These are phyloP conservation scores for Martiniozyma asiatica DNA, from an alignment of 1,139 yeast species.

Conservation along the genomic window DNA sequence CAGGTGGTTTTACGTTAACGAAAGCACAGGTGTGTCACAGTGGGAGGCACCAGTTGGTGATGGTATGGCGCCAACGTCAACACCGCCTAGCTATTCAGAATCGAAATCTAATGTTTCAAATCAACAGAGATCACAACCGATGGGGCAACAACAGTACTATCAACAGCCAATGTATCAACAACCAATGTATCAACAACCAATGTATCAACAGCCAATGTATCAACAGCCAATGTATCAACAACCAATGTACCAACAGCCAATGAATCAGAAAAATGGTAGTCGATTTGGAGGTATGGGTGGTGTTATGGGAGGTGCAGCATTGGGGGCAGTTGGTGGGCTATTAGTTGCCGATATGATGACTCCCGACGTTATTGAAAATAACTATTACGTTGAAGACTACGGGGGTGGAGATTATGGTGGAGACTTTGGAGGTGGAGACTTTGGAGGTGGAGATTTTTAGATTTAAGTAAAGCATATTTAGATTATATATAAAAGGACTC, in stretches of 20 bases:
- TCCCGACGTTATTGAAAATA: constrained; percentile 6
- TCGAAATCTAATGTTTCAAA: no score
- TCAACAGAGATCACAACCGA: constrained; percentile 9
- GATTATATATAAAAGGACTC: background rate
- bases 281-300: constrained; percentile 19
- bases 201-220: constrained; percentile 5
- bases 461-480: constrained; percentile 3
- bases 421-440: constrained; percentile 15
- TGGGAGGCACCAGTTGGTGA: constrained; percentile 75
- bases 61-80: constrained; percentile 22
- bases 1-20: constrained; percentile 60
- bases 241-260: constrained; percentile 12
- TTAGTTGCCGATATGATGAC: constrained; percentile 12
- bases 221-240: constrained; percentile 10
- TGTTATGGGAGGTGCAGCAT: constrained; percentile 21
- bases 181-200: constrained; percentile 5
- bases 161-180: constrained; percentile 4
- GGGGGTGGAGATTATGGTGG: constrained; percentile 13
- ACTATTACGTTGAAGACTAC: constrained; percentile 9
- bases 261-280: constrained; percentile 12
- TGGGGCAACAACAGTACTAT: constrained; percentile 5
- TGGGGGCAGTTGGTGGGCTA: constrained; percentile 21
- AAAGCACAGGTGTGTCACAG: constrained; percentile 64
- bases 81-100: constrained; percentile 12
- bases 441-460: constrained; percentile 18